Evolutionary conservation across 352 stramenopile species (phyloP).

Genomic region (Phytophthora kernoviae): DNA sequence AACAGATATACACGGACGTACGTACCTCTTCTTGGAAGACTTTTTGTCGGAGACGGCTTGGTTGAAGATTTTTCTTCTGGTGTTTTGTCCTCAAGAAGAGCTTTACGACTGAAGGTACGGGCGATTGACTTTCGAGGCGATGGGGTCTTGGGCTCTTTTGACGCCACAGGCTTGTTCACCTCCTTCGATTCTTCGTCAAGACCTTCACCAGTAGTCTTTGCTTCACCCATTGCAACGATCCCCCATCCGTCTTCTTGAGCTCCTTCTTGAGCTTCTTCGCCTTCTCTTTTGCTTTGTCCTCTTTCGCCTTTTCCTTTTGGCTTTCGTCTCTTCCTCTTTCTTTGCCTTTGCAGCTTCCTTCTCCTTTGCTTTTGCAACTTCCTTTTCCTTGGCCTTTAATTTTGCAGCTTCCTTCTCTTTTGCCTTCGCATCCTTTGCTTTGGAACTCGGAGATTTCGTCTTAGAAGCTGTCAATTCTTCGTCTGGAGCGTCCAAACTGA

Average conservation of each 20-base stretch:
- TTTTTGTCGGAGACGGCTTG: slow-evolving; percentile 14
- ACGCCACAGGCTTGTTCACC: slow-evolving; percentile 1
- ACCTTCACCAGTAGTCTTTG: slow-evolving; percentile 3
- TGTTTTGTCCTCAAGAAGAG: slow-evolving; percentile 13
- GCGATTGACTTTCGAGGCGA: slow-evolving; percentile 24
- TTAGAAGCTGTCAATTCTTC: neutral
- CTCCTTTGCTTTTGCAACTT: neutral
- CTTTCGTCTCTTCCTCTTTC: slow-evolving; percentile 11
- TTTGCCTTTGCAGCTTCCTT: slow-evolving; percentile 7
- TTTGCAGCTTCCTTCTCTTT: slow-evolving; percentile 3
- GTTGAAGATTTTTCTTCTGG: slow-evolving; percentile 18
- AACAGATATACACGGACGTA: neutral
- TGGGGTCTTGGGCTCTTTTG: slow-evolving; percentile 7
- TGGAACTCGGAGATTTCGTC: too few relatives aligned
- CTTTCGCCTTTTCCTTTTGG: slow-evolving; percentile 14
- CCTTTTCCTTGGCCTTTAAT: too few relatives aligned
- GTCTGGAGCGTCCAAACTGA: slow-evolving; percentile 9
- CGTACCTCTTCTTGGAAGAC: slow-evolving; percentile 29
- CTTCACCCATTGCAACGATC: slow-evolving; percentile 8
- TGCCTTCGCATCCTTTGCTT: neutral
- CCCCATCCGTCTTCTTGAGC: slow-evolving; percentile 7
- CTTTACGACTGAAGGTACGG: slow-evolving; percentile 18
- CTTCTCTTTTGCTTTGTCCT: slow-evolving; percentile 28
- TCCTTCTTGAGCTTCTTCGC: slow-evolving; percentile 17
- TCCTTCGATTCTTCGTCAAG: slow-evolving; percentile 12